Evolutionary conservation across 306 rosid genomes (phyloP), one percentile per base, ranked within the genome.

Genomic region (Citrullus mucosospermus): DNA sequence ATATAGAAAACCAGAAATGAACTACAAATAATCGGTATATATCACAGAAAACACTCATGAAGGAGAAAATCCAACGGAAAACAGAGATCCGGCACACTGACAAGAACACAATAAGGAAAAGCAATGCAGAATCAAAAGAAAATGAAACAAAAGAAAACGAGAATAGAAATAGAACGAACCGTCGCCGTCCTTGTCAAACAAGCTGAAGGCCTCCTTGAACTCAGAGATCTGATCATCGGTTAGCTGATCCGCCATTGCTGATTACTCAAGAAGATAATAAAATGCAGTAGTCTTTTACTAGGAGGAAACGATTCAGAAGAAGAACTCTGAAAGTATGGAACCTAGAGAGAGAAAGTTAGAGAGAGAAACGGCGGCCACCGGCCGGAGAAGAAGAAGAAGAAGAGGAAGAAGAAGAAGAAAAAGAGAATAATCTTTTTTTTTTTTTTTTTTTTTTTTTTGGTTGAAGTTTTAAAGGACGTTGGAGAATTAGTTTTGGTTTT

Each of bases 161-260:
- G 54, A 13, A 63, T 25, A 61, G 59, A 73, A 10, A 7, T 14
- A 56, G 28, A 36, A 73, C 83, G 62, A 65, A 81, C 80, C 84
- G 51, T 81, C 80, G 71, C 84, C 84, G 22, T 81, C 84, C 80
- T 81, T 81, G 63, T 81, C 84, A 51, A 81, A 81, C 36, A 76
- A 78, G 71, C 80, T 81, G 80, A 81, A 81, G 60, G 84, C 84
- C 48, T 81, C 80, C 80, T 76, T 81, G 59, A 81, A 81, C 80
- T 81, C 84, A 44, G 78, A 76, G 84, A 81, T 81, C 84, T 81
- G 84, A 32, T 81, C 80, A 39, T 76, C 84, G 25, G 77, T 81
- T 4, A 81, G 84, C 41, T 81, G 77, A 81, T 81, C 84, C 41
- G 77, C 84, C 84, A 81, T 69, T 38, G 39, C 20, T 50, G 71